phyloP scores from a whole-genome alignment of 176 grass and related monocot species.

The Carex kokanica region DNA sequence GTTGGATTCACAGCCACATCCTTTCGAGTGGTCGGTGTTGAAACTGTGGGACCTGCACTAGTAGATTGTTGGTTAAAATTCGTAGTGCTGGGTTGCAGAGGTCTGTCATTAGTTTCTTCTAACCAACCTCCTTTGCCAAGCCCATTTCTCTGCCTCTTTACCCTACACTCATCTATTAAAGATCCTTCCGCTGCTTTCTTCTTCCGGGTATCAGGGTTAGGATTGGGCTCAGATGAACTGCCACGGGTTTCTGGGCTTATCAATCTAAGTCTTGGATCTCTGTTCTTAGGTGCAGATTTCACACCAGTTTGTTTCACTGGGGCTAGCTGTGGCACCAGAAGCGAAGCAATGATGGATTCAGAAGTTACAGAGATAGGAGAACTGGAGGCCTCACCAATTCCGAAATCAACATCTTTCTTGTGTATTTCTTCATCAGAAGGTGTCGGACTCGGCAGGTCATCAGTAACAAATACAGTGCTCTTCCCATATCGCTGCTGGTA shows the following conservation, averaged over 20 bases:
- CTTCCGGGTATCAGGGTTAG: conserved; percentile 37
- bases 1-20: conserved; percentile 76
- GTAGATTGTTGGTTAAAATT: conserved; percentile 34
- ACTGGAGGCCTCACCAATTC: conserved; percentile 60
- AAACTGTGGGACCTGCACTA: conserved; percentile 37
- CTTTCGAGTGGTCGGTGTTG: conserved; percentile 59
- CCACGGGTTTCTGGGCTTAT: conserved; percentile 45
- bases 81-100: conserved; percentile 23
- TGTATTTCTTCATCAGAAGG: conserved; percentile 59
- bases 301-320: conserved; percentile 14
- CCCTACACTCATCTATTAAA: conserved; percentile 34
- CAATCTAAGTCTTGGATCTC: conserved; percentile 82
- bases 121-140: conserved; percentile 44
- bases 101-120: conserved; percentile 40
- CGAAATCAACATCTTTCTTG: conserved; percentile 36
- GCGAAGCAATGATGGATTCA: conserved; percentile 25
- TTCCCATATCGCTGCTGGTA: conserved; percentile 80
- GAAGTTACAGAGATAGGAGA: conserved; percentile 35
- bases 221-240: conserved; percentile 33
- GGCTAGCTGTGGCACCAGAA: conserved; percentile 36
- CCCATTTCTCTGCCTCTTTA: conserved; percentile 51
- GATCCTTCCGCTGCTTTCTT: conserved; percentile 50
- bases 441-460: conserved; percentile 88
- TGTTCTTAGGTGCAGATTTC: conserved; percentile 55
- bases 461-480: conserved; percentile 47